Evolutionary conservation across 2,329 filamentous ascomycete species (phyloP), one percentile per base, ranked within the genome.

Genomic region (Ophiostoma ulmi): DNA sequence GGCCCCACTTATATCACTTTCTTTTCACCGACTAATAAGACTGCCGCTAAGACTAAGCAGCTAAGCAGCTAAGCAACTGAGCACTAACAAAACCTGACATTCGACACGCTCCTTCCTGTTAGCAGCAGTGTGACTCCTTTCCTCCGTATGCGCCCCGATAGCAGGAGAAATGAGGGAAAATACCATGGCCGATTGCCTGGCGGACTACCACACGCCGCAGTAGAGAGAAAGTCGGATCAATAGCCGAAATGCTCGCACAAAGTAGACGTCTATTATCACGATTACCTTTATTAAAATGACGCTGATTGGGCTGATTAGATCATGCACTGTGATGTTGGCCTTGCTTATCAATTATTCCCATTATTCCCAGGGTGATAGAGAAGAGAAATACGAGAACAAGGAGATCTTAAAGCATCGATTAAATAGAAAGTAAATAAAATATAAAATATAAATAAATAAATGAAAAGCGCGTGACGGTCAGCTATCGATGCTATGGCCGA

Each of bases 251-350:
- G 13, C 52, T 58, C 52, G 44, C 41, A 44, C 11, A 13, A 44
- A 44, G 41, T 20, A 13, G 41, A 13, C 41, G 41, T 44, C 41
- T 20, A 44, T 14, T 20, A 44, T 44, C 41, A 44, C 20, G 44
- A 48, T 48, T 48, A 8, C 44, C 44, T 48, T 1, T 48, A 48
- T 48, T 48, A 26, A 10, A 8, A 35, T 7, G 58, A 17, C 8
- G 58, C 58, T 63, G 58, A 63, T 63, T 63, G 58, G 58, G 26
- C 52, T 48, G 44, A 48, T 48, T 17, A 55, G 44, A 48, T 5
- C 10, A 14, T 26, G n/a, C n/a, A n/a, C n/a, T 5, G 11, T 11
- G 10, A 22, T 13, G n/a, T 58, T 58, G 52, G 52, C 22, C 52
- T 58, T 58, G 22, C 26, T 48, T 48, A n/a, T 48, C 44, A 20